phyloP scores from a whole-genome alignment of 352 stramenopile species.

The Thraustochytrium sp. region DNA sequence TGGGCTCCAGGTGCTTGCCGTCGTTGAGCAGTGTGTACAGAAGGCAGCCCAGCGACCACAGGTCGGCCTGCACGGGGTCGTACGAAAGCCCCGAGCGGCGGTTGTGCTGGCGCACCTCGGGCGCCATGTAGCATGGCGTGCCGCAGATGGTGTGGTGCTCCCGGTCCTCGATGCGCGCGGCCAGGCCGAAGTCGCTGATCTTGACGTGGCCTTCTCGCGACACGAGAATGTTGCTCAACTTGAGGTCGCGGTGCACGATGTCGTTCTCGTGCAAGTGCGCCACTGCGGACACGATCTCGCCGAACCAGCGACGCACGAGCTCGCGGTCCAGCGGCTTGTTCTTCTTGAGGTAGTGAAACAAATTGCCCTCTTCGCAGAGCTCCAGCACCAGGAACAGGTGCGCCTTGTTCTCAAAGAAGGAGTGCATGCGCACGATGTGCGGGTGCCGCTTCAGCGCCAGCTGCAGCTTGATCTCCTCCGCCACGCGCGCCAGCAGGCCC shows the following conservation, averaged over 20 bases:
- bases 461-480: constrained; percentile 36
- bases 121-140: constrained; percentile 47
- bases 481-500: not conserved
- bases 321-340: constrained; percentile 11
- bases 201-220: constrained; percentile 62
- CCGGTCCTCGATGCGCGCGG: constrained; percentile 10
- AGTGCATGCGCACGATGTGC: constrained; percentile 23
- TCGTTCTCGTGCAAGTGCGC: constrained; percentile 40
- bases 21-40: constrained; percentile 42
- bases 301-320: constrained; percentile 25
- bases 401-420: constrained; percentile 30
- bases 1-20: constrained; percentile 28
- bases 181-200: constrained; percentile 64
- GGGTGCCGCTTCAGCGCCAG: not conserved
- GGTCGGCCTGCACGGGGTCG: constrained; percentile 36
- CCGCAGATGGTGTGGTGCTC: constrained; percentile 48
- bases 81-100: not conserved
- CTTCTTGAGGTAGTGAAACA: constrained; percentile 43
- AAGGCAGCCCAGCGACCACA: constrained; percentile 45
- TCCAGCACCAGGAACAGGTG: constrained; percentile 36
- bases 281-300: constrained; percentile 37
- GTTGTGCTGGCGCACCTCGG: constrained; percentile 31
- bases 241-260: constrained; percentile 48
- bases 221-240: constrained; percentile 62
- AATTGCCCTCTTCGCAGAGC: constrained; percentile 42